Base-by-base conservation (phyloP, 2,329 filamentous ascomycete species). In the Sclerotinia spermophila region DNA sequence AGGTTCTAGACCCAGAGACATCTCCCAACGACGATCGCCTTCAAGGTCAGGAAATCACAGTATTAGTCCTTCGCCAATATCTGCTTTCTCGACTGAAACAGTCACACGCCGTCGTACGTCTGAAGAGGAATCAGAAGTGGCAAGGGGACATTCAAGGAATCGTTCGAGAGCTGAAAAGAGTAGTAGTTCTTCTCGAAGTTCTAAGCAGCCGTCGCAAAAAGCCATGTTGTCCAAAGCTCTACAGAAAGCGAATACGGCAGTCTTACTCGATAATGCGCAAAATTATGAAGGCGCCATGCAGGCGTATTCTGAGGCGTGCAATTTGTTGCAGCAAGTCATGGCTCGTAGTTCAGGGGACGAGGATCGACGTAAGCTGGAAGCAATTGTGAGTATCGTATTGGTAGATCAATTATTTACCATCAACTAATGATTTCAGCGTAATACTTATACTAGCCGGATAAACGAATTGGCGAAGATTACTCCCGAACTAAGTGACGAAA, bases 191-290 rank as follows among this genome's bases (percentile, higher is more conserved):
- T 80, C 80, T 48, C 75, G 75, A 61, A 75, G 74, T 61, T 77
- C 76, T 77, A 81, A 84, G 73, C 82, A 82, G n/a, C 87, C 88
- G 21, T 93, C 92, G 1, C 92, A 98, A 80, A 98, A 97, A 83
- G 92, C 90, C 17, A 98, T 98, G 94, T 86, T 99, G 48, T 97
- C 95, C n/a, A 92, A 92, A 76, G 96, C 96, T 0, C 83, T 99
- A 69, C 92, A 97, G 79, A 97, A 97, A 82, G 96, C 96, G 65
- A 97, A 99, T 78, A 95, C 93, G 19, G 96, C 96, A 33, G 96
- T 99, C 38, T 87, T 97, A 75, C 87, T 99, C 55, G 96, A 99
- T 82, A 98, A 97, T 86, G 94, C 93, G 21, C 92, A 96, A 77
- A 97, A 98, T 78, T 95, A 96, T 73, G 92, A 95, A 79, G 94